Base-by-base conservation (phyloP, 1,284 basidiomycete species). In the Tilletia walkeri region DNA sequence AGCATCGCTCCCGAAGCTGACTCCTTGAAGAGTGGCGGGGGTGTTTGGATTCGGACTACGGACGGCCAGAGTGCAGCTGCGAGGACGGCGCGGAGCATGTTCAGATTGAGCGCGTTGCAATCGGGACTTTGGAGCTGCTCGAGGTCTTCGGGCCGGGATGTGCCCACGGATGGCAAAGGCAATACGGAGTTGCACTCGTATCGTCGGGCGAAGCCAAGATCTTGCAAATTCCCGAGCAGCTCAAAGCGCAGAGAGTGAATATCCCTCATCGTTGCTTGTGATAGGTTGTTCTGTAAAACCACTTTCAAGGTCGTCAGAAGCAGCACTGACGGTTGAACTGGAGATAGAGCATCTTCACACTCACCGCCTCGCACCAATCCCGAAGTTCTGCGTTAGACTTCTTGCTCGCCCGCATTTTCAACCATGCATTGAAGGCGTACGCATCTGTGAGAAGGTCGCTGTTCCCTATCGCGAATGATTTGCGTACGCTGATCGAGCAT, bases 391-490 rank as follows among this genome's bases (percentile, higher is more conserved):
- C 77, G 39, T 87, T 85, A 5, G 87, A 82, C 66, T 87, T 86
- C 2, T 88, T 86, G 67, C 88, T 86, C 7, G 84, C 80, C 16
- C 88, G 87, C 65, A 92, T 81, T 56, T 85, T 85, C 61, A 87
- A 84, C 73, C 88, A 92, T 72, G 90, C 88, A 47, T 91, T 87
- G 80, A 91, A 95, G 0, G 93, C 92, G 61, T 88, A 86, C 6
- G 89, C 87, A 77, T 94, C 91, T 0, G 93, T 93, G 38, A 97
- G 85, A 4, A 97, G 86, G 80, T 97, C 95, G 75, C 93, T 95
- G 71, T 90, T 89, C n/a, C 87, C 90, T 12, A 86, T 87, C 9
- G 88, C 85, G 78, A 94, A 94, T 10, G 87, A 87, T 63, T 87
- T 86, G 71, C 90, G 88, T 3, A 92, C 91, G 73, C 90, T 92